Percentiles rank a stretch among this genome's conserved stretches.
phyloP scores from a whole-genome alignment of 2,329 filamentous ascomycete genomes.

The Chaetomium olivaceum region DNA sequence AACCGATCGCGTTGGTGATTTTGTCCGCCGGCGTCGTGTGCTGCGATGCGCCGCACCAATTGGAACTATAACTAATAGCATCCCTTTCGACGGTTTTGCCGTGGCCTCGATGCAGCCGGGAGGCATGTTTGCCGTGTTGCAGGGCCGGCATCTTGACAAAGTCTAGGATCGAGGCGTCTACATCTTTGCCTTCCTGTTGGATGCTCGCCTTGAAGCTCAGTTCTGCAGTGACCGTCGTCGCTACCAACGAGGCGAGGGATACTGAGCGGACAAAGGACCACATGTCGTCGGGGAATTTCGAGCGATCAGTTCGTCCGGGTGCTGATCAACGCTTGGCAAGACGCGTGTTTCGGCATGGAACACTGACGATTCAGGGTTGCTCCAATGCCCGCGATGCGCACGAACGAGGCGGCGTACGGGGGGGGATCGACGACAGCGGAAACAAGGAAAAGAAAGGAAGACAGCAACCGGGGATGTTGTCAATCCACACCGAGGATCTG shows the following conservation, averaged over 20 bases:
- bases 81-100: conserved; percentile 17
- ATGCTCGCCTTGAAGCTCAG: conserved; percentile 29
- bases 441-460: neutral
- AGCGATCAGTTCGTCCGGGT: neutral
- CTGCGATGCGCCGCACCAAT: conserved; percentile 37
- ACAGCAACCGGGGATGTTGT: neutral
- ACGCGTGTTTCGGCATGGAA: conserved; percentile 2
- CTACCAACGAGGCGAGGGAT: conserved; percentile 19
- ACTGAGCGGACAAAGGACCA: conserved; percentile 26
- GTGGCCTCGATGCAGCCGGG: conserved; percentile 4
- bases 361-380: neutral
- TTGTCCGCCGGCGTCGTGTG: conserved; percentile 26
- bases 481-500: neutral
- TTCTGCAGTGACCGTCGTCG: conserved; percentile 24
- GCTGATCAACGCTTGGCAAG: conserved; percentile 17
- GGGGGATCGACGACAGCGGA: conserved; percentile 5
- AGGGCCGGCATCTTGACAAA: conserved; percentile 28
- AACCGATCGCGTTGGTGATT: conserved; percentile 32
- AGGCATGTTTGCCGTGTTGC: conserved; percentile 21
- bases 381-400: conserved; percentile 9
- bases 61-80: conserved; percentile 31
- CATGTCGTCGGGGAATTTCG: conserved; percentile 21
- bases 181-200: conserved; percentile 21
- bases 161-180: conserved; percentile 23
- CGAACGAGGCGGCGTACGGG: neutral